phyloP scores from a whole-genome alignment of 441 rosid species.

The Aquilaria agallochum region DNA sequence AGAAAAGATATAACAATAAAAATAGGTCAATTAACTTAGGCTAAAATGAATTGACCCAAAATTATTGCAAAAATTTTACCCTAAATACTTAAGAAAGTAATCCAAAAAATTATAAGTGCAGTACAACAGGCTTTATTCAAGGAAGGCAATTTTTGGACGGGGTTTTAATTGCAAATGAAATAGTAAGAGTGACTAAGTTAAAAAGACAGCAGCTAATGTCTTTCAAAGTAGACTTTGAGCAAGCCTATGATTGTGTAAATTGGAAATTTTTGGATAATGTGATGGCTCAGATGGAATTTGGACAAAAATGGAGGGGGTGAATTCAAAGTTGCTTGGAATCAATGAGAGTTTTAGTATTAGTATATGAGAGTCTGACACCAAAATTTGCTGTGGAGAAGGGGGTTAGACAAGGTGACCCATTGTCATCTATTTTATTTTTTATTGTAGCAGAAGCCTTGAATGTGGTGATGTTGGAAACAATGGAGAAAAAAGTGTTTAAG shows the following conservation, averaged over 20 bases:
- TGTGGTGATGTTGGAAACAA: background rate
- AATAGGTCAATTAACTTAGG: too few species aligned
- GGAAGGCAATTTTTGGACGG: background rate
- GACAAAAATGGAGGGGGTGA: background rate
- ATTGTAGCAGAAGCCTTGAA: background rate
- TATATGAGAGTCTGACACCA: background rate
- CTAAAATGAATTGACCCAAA: background rate
- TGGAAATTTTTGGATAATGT: background rate
- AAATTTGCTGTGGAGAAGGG: background rate
- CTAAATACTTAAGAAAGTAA: background rate
- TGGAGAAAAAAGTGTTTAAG: too few species aligned
- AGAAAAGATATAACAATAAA: too few species aligned
- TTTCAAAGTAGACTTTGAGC: background rate
- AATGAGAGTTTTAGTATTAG: background rate
- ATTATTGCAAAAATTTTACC: background rate
- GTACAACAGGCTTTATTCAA: background rate
- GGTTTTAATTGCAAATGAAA: background rate
- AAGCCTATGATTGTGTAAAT: background rate
- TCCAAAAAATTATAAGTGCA: background rate
- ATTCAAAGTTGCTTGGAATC: background rate
- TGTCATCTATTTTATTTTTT: background rate
- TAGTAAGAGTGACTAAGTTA: background rate
- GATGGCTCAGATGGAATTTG: background rate
- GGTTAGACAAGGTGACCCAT: background rate
- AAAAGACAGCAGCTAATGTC: background rate